Evolutionary conservation across 2,329 filamentous ascomycete genomes (phyloP).

Genomic region (Fusarium gaditjirri): DNA sequence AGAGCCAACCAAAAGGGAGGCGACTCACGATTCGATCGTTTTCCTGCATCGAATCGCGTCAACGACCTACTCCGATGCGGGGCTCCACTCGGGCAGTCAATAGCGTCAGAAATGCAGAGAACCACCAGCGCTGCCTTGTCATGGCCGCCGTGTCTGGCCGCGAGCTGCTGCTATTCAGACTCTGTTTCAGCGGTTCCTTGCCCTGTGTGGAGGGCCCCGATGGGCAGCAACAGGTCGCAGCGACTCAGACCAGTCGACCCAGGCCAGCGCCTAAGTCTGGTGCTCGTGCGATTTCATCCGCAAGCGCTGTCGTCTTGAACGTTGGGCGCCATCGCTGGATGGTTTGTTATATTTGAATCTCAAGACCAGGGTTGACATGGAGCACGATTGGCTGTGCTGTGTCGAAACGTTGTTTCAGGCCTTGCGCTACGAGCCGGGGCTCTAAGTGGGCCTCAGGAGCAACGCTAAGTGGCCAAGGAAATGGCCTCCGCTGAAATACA

Average conservation of each 20-base stretch:
- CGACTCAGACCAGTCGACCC: conserved; percentile 32
- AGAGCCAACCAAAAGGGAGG: conserved; percentile 22
- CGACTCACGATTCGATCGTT: conserved; percentile 24
- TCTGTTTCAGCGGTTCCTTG: conserved; percentile 30
- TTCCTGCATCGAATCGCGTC: conserved; percentile 26
- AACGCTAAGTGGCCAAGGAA: conserved; percentile 12
- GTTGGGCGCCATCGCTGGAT: conserved; percentile 30
- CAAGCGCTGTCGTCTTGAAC: conserved; percentile 23
- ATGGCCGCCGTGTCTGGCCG: conserved; percentile 40
- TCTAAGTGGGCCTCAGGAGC: not conserved
- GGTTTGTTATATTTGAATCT: conserved; percentile 25
- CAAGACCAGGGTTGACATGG: conserved; percentile 37
- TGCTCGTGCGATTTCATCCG: conserved; percentile 32
- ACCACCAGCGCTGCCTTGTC: conserved; percentile 38
- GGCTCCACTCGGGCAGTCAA: conserved; percentile 26
- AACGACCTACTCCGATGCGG: conserved; percentile 5
- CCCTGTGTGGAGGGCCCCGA: conserved; percentile 8
- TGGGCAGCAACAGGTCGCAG: conserved; percentile 34
- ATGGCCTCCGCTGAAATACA: not conserved
- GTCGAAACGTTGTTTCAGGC: conserved; percentile 43
- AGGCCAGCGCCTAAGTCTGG: conserved; percentile 37
- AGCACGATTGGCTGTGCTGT: conserved; percentile 39
- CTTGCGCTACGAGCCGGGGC: conserved; percentile 5
- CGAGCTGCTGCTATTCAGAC: conserved; percentile 23
- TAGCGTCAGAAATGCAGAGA: conserved; percentile 8